Evolutionary conservation across 2,329 filamentous ascomycete species (phyloP).

Genomic region (Elsinoe arachidis): DNA sequence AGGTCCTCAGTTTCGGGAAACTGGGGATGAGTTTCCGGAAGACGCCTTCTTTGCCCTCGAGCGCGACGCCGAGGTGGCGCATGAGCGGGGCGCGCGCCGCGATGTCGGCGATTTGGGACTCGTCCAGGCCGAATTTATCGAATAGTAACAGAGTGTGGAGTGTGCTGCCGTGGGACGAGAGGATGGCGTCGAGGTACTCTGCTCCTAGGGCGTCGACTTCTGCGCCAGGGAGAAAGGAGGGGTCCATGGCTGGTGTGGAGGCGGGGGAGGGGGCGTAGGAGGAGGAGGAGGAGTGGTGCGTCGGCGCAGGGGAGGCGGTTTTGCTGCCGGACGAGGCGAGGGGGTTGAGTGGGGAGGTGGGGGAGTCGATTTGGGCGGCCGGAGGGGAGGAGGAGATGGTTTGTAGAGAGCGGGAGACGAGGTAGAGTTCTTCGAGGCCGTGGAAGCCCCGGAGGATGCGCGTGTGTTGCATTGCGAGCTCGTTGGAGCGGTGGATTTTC

Average conservation of each 20-base stretch:
- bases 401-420: slow-evolving; percentile 33
- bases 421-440: slow-evolving; percentile 44
- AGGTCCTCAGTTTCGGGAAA: slow-evolving; percentile 32
- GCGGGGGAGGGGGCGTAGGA: not conserved
- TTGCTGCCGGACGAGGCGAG: not conserved
- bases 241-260: not conserved
- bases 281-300: not conserved
- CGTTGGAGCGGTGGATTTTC: slow-evolving; percentile 25
- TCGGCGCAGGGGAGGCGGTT: not conserved
- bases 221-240: not conserved
- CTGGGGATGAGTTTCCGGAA: slow-evolving; percentile 30
- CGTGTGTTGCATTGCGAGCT: slow-evolving; percentile 29
- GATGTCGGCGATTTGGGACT: slow-evolving; percentile 41
- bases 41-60: slow-evolving; percentile 39
- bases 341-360: not conserved
- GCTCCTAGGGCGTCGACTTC: slow-evolving; percentile 30
- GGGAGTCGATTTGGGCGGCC: not conserved
- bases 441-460: slow-evolving; percentile 35
- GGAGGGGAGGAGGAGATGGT: slow-evolving; percentile 23
- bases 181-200: slow-evolving; percentile 44
- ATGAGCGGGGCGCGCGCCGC: slow-evolving; percentile 48
- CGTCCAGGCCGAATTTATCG: slow-evolving; percentile 46
- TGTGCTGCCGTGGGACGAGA: slow-evolving; percentile 41
- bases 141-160: slow-evolving; percentile 50
- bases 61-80: slow-evolving; percentile 49